Conservation (phyloP, 2,329 filamentous ascomycete species). For the Neofusicoccum umdonicola region DNA sequence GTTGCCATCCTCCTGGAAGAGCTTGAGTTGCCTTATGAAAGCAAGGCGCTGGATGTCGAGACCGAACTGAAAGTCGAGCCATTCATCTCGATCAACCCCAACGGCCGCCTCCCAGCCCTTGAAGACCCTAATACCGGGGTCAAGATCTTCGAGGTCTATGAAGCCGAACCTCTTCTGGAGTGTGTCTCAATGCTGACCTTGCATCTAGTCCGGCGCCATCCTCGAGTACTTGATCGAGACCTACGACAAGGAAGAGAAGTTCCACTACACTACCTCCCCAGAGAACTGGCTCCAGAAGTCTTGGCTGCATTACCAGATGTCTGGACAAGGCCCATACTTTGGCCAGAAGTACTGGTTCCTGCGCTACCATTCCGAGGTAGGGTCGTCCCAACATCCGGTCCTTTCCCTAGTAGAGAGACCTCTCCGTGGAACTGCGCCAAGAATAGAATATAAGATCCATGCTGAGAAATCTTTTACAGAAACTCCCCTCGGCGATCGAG, state of each 20-base stretch:
- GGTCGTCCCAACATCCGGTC: too few relatives aligned
- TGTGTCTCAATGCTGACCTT: too few relatives aligned
- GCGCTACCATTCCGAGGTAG: conserved; percentile 40
- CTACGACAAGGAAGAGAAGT: conserved; percentile 42
- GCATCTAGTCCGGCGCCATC: conserved; percentile 34
- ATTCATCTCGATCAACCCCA: conserved; percentile 40
- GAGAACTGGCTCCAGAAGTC: conserved; percentile 39
- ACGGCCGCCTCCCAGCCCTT: conserved; percentile 42
- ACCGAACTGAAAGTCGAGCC: conserved; percentile 37
- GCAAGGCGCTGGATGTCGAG: conserved; percentile 33
- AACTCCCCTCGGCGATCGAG: conserved; percentile 41
- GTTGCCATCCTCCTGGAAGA: conserved; percentile 47
- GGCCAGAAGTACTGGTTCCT: conserved; percentile 38
- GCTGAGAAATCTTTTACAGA: conserved; percentile 19
- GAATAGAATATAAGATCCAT: too few relatives aligned
- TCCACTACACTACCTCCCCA: conserved; percentile 36
- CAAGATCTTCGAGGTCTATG: conserved; percentile 33
- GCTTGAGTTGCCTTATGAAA: conserved; percentile 40
- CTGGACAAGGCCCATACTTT: conserved; percentile 50
- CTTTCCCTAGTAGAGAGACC: too few relatives aligned
- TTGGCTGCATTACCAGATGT: conserved; percentile 46
- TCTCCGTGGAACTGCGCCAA: too few relatives aligned
- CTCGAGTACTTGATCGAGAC: conserved; percentile 44
- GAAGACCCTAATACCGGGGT: conserved; percentile 45
- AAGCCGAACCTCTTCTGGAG: too few relatives aligned